phyloP scores from a whole-genome alignment of 2,329 filamentous ascomycete genomes.

The Onygenales sp. region DNA sequence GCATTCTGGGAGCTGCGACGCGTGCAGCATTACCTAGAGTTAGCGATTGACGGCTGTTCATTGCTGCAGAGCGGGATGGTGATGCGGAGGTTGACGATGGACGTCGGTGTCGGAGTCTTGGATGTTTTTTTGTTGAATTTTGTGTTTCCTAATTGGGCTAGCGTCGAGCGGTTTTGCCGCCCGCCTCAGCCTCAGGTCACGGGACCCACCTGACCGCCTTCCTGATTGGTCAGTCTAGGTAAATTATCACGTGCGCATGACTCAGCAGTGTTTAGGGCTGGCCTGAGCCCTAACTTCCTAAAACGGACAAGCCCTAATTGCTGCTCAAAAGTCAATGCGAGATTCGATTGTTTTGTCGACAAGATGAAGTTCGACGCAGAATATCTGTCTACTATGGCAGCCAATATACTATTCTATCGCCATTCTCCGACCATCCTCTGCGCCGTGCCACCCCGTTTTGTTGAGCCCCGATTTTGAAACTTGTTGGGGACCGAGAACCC shows the following conservation, averaged over 20 bases:
- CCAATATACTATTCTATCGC: neutral
- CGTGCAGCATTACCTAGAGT: too few relatives aligned
- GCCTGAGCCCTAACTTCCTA: neutral
- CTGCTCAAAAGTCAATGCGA: neutral
- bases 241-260: too few relatives aligned
- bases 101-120: too few relatives aligned
- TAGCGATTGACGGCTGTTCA: too few relatives aligned
- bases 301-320: neutral
- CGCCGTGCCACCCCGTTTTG: neutral
- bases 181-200: neutral
- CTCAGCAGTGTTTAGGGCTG: too few relatives aligned
- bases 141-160: neutral
- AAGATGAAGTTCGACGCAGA: neutral
- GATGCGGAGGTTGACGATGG: too few relatives aligned
- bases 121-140: neutral
- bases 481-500: constrained; percentile 4
- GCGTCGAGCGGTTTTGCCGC: neutral
- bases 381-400: neutral
- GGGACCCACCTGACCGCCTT: neutral
- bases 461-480: neutral
- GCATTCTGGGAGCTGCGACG: too few relatives aligned
- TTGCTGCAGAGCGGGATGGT: too few relatives aligned
- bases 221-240: too few relatives aligned
- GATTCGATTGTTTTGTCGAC: too few relatives aligned
- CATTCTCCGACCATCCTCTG: neutral